Percentiles rank a stretch among this genome's conserved stretches.
phyloP scores from a whole-genome alignment of 768 basidiomycete genomes.

The Kwoniella shandongensis region DNA sequence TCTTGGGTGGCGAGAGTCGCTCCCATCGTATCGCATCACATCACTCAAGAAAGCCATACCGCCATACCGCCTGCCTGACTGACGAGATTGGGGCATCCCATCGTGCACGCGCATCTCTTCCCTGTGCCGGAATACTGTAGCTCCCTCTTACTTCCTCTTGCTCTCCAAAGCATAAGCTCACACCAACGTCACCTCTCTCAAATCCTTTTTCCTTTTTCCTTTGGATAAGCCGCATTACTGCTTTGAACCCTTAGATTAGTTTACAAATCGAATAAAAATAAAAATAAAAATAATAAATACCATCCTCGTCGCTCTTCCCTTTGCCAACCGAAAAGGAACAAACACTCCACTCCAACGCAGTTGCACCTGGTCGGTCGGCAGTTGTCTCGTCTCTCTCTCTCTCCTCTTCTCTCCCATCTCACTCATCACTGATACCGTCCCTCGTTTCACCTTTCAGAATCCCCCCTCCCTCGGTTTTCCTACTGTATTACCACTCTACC shows the following conservation, averaged over 20 bases:
- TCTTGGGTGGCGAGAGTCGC: too few relatives aligned
- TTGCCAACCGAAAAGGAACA: background rate
- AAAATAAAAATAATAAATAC: too few relatives aligned
- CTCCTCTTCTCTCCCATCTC: background rate
- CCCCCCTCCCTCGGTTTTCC: background rate
- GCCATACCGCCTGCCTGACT: too few relatives aligned
- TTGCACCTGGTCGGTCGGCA: background rate
- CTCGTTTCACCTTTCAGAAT: background rate
- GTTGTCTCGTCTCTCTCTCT: constrained; percentile 3
- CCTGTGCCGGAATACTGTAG: too few relatives aligned
- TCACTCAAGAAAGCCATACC: too few relatives aligned
- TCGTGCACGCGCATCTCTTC: too few relatives aligned
- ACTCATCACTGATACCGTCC: background rate
- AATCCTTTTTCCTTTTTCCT: constrained; percentile 9
- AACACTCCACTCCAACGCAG: background rate
- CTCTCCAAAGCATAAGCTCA: too few relatives aligned
- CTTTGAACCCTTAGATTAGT: background rate
- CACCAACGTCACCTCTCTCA: constrained; percentile 5
- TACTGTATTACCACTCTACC: background rate
- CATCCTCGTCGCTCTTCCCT: too few relatives aligned
- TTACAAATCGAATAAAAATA: background rate
- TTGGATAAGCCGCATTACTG: background rate
- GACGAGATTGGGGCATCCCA: too few relatives aligned
- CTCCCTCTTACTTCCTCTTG: too few relatives aligned
- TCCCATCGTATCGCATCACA: too few relatives aligned